Percentiles rank a stretch among this genome's conserved stretches.
phyloP scores from a whole-genome alignment of 2,329 filamentous ascomycete species.

The Trichophyton mentagrophytes region DNA sequence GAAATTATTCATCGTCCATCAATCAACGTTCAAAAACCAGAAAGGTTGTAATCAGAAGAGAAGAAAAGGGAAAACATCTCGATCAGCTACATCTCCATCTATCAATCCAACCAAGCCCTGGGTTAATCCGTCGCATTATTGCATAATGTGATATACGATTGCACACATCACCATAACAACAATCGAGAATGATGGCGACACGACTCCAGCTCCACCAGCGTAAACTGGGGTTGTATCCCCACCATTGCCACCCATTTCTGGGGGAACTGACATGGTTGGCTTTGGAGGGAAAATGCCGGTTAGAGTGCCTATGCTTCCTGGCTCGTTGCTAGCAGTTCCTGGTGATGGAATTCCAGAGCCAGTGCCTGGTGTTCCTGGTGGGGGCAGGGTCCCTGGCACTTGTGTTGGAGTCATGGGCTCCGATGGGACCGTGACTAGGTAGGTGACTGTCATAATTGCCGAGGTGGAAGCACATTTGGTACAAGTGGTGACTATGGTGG shows the following conservation, averaged over 20 bases:
- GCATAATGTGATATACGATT: neutral
- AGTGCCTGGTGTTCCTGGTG: no score
- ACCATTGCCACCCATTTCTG: neutral
- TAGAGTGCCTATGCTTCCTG: neutral
- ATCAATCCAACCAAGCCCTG: neutral
- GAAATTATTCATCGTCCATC: neutral
- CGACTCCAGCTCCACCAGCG: neutral
- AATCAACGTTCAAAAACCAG: neutral
- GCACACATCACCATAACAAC: neutral
- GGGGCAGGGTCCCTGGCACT: neutral
- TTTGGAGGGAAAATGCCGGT: neutral
- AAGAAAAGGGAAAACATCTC: neutral
- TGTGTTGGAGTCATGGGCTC: neutral
- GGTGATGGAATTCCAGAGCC: no score
- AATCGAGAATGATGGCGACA: neutral
- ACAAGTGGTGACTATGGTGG: no score
- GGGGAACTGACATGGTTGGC: neutral
- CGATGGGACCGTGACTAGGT: slow-evolving; percentile 12
- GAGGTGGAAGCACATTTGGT: no score
- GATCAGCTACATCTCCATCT: neutral
- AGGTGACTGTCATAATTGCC: slow-evolving; percentile 23
- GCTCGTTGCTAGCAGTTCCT: neutral
- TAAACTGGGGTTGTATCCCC: neutral
- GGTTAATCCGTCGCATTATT: neutral
- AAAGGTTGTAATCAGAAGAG: neutral